These are phyloP conservation scores for Pinus taeda DNA, from an alignment of 75 land plant genomes.

Conservation along the genomic window DNA sequence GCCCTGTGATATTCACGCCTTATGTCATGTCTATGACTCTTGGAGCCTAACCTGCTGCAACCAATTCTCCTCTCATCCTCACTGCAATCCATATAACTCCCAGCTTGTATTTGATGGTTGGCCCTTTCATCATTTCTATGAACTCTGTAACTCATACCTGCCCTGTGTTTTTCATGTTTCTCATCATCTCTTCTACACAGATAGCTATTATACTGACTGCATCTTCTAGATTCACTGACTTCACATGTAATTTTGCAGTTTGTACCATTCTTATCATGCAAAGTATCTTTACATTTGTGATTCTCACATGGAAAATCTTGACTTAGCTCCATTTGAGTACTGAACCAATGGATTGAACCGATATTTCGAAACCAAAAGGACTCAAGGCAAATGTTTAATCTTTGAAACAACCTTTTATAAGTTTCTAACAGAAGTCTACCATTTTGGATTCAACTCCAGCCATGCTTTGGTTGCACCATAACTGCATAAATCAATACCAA, in stretches of 20 bases:
- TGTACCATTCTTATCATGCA: background rate
- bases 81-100: background rate
- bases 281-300: background rate
- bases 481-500: conserved; percentile 6
- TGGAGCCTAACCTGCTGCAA: background rate
- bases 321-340: background rate
- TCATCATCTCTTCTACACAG: background rate
- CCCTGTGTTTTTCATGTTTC: background rate
- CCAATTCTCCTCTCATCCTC: background rate
- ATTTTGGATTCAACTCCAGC: background rate
- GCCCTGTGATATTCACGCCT: background rate
- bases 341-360: background rate
- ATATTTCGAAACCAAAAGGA: background rate
- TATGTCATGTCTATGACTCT: conserved; percentile 3
- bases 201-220: background rate
- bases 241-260: background rate
- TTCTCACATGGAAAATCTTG: background rate
- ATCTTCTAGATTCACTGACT: background rate
- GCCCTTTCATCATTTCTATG: background rate
- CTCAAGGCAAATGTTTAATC: background rate
- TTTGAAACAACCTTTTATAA: background rate
- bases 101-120: background rate
- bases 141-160: background rate
- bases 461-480: background rate
- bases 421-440: background rate